Base-by-base conservation (phyloP, 306 rosid species). In the Cercis canadensis region DNA sequence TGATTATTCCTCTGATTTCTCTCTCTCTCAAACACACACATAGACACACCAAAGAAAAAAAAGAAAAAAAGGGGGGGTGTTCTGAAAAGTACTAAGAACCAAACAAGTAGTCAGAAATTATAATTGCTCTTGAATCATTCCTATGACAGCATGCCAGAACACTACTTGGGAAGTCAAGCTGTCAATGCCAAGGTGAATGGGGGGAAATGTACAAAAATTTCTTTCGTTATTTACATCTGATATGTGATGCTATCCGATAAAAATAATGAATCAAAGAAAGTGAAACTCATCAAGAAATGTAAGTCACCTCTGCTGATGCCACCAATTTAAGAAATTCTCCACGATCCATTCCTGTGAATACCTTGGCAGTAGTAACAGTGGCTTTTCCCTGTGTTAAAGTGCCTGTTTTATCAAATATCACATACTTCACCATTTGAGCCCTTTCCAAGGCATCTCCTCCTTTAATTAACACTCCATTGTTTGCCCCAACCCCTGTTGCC, bases 401-500 rank as follows among this genome's bases (percentile, higher is more conserved):
- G 69, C 99, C 99, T 50, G 99, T 95, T 87, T 94, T 95, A 78
- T 95, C 99, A 76, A 95, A 91, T 65, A 95, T 83, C 62, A 91
- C 96, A 18, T 91, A 89, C 76, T 87, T 87, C 51, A 95, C 87
- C 86, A 86, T 87, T 67, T 95, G 97, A 78, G 96, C 97, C 79
- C 89, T 91, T 82, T 95, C 99, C 77, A 95, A 77, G 64, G 97
- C 97, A 69, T 95, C 97, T 67, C 96, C 99, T 76, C 99, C 99
- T 82, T 95, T 95, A 75, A 95, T 95, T 75, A 95, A 82, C 55
- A 95, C 97, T 18, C 99, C 99, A 60, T 95, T 87, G 81, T 82
- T 95, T 33, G 99, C 99, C 57, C 99, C 99, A 83, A 95, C 96
- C 61, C 99, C 97, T 2, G 99, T 91, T 33, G 99, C 99, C 73